Evolutionary conservation across 805 yeast genomes (phyloP).

Genomic region (Zygotorulaspora chibaensis): DNA sequence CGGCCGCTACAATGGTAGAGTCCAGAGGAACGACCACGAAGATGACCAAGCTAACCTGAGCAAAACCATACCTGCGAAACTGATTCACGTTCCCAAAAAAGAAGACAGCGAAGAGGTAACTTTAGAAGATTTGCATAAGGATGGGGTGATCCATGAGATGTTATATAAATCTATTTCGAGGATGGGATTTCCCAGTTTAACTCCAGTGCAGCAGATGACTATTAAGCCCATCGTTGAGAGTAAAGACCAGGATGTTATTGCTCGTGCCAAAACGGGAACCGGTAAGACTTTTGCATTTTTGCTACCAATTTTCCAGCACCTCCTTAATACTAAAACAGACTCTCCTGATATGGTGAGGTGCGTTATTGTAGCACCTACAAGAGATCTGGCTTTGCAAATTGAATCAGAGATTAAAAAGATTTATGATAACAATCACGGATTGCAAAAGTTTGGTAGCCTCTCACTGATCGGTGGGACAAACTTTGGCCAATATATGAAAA

Average conservation of each 20-base stretch:
- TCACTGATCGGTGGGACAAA: constrained; percentile 67
- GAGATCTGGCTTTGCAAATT: constrained; percentile 86
- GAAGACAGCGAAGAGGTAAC: constrained; percentile 23
- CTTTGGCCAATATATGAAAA: constrained; percentile 38
- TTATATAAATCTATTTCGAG: constrained; percentile 37
- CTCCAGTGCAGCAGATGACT: constrained; percentile 65
- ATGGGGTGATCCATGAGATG: constrained; percentile 27
- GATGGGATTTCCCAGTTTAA: constrained; percentile 50
- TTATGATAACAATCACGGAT: constrained; percentile 27
- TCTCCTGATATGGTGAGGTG: constrained; percentile 45
- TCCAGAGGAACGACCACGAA: constrained; percentile 10
- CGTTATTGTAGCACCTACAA: constrained; percentile 79
- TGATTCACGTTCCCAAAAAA: constrained; percentile 21
- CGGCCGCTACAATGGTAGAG: background rate
- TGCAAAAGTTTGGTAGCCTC: constrained; percentile 38
- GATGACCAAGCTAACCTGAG: constrained; percentile 11
- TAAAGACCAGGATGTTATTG: constrained; percentile 52
- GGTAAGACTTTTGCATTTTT: constrained; percentile 91
- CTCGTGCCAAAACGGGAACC: constrained; percentile 92
- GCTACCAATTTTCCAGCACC: constrained; percentile 67
- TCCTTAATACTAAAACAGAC: constrained; percentile 33
- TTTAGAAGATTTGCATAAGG: constrained; percentile 29
- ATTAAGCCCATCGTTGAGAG: constrained; percentile 52
- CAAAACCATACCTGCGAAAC: constrained; percentile 15
- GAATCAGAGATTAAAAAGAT: constrained; percentile 57